A percentile compares a stretch with the other conserved stretches of the same genome.
Evolutionary conservation across 495 filamentous ascomycete species (phyloP).

Genomic region (Immersiella caudata): DNA sequence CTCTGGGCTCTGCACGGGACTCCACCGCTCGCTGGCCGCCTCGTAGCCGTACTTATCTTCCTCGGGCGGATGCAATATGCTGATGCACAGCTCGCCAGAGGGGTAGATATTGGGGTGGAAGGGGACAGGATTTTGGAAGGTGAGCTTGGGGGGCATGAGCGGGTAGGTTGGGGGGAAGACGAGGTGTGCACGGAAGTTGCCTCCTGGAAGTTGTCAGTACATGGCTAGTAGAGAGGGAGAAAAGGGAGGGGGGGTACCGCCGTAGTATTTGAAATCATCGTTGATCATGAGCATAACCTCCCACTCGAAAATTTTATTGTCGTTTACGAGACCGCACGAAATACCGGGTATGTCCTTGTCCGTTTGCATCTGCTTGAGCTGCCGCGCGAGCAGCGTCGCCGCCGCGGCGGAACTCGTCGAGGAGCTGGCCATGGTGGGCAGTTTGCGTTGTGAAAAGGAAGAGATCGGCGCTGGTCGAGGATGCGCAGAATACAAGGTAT

Average conservation of each 20-base stretch:
- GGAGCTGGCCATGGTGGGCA: slow-evolving; percentile 33
- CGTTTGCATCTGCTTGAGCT: slow-evolving; percentile 91
- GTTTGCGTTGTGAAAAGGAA: neutral
- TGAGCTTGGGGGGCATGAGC: slow-evolving; percentile 85
- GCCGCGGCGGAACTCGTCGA: slow-evolving; percentile 47
- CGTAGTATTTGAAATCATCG: slow-evolving; percentile 95
- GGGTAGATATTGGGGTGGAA: slow-evolving; percentile 98
- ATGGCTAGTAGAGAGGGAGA: neutral
- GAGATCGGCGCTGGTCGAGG: neutral
- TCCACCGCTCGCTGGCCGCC: slow-evolving; percentile 88
- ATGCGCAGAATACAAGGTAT: neutral
- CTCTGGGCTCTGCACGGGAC: slow-evolving; percentile 95
- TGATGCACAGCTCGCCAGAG: slow-evolving; percentile 91
- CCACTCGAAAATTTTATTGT: slow-evolving; percentile 96
- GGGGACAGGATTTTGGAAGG: slow-evolving; percentile 78
- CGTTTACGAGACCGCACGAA: slow-evolving; percentile 81
- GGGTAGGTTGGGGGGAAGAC: slow-evolving; percentile 84
- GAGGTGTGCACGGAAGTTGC: slow-evolving; percentile 83
- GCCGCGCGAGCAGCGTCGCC: slow-evolving; percentile 76
- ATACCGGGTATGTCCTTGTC: slow-evolving; percentile 92
- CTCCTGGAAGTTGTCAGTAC: slow-evolving; percentile 56
- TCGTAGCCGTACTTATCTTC: slow-evolving; percentile 98
- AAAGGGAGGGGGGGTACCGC: slow-evolving; percentile 50
- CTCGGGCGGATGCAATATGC: slow-evolving; percentile 93
- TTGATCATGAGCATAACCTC: slow-evolving; percentile 99